These are phyloP conservation scores for Blumeriella jaapii DNA, from an alignment of 2,329 filamentous ascomycete species.

Conservation along the genomic window DNA sequence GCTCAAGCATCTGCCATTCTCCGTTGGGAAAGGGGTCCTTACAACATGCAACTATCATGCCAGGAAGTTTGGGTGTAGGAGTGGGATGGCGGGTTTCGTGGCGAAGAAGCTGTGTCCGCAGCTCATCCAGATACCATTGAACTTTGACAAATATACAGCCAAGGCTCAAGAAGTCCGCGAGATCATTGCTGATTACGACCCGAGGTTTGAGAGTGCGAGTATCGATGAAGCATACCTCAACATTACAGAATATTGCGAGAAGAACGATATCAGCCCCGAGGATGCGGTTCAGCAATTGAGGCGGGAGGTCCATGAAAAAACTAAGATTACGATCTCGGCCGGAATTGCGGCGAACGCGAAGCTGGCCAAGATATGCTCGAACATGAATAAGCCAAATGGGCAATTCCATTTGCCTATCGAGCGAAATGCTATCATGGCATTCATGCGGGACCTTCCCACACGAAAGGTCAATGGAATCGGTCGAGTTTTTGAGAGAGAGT, in stretches of 20 bases:
- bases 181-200: slow-evolving; percentile 77
- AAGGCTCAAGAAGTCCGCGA: slow-evolving; percentile 83
- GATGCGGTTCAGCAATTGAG: slow-evolving; percentile 71
- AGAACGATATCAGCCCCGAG: slow-evolving; percentile 55
- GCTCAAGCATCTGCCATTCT: slow-evolving; percentile 76
- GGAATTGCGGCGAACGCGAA: slow-evolving; percentile 91
- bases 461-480: slow-evolving; percentile 94
- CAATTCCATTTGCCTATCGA: slow-evolving; percentile 70
- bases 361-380: slow-evolving; percentile 89
- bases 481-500: slow-evolving; percentile 81
- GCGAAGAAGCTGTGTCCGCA: slow-evolving; percentile 88
- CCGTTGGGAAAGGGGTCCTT: slow-evolving; percentile 62
- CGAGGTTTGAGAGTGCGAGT: slow-evolving; percentile 82
- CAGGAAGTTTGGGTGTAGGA: slow-evolving; percentile 78
- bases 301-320: slow-evolving; percentile 60
- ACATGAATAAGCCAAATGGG: slow-evolving; percentile 93
- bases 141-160: slow-evolving; percentile 81
- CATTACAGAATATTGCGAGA: slow-evolving; percentile 72
- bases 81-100: slow-evolving; percentile 93
- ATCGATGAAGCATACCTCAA: slow-evolving; percentile 97
- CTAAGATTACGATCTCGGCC: slow-evolving; percentile 81
- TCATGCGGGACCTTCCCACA: slow-evolving; percentile 74
- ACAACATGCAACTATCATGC: slow-evolving; percentile 78
- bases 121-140: slow-evolving; percentile 69
- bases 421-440: slow-evolving; percentile 63